Base-by-base conservation (phyloP, 1,284 basidiomycete species). In the Malassezia psittaci region DNA sequence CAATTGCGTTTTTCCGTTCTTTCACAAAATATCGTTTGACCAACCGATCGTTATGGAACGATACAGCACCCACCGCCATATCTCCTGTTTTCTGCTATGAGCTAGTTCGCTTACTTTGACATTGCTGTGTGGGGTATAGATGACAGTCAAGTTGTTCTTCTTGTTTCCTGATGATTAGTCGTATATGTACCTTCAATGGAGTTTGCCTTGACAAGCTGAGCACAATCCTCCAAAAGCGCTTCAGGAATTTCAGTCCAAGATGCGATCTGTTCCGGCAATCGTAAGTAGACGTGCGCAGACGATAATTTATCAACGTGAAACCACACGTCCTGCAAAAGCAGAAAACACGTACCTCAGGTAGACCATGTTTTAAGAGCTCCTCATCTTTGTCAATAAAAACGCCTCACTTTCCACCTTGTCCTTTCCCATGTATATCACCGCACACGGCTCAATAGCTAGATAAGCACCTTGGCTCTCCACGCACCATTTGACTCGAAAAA, bases 141-240 rank as follows among this genome's bases (percentile, higher is more conserved):
- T 96, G 67, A 98, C 81, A 12, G 87, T 88, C 29, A 96, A 70
- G 72, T 93, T 87, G 64, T 93, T 87, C 76, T 90, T 91, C 78
- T 96, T 96, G 79, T 96, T 96, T 2, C 90, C 90, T 90, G 19
- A 21, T 35, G 10, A 37, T 37, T 13, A 18, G 35, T 29, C 38
- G 15, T 21, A 16, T 38, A 19, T 51, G 35, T 42, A 48, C 87
- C 90, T 38, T 96, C 89, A 52, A 98, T 98, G 3, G 88, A 91
- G 69, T 96, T 96, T 0, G 93, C 91, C 76, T 98, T 98, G 41
- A 96, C 90, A 1, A 98, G 79, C 75, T 98, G 93, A 0, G 89
- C 87, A 61, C 88, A 88, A 73, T 98, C 91, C 9, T 79, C 79
- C 21, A 96, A 77, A 10, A 96, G 77, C 0, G 82, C 78, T 50